Base-by-base conservation (phyloP, 345 rosid genomes). In the Microthlaspi erraticum region DNA sequence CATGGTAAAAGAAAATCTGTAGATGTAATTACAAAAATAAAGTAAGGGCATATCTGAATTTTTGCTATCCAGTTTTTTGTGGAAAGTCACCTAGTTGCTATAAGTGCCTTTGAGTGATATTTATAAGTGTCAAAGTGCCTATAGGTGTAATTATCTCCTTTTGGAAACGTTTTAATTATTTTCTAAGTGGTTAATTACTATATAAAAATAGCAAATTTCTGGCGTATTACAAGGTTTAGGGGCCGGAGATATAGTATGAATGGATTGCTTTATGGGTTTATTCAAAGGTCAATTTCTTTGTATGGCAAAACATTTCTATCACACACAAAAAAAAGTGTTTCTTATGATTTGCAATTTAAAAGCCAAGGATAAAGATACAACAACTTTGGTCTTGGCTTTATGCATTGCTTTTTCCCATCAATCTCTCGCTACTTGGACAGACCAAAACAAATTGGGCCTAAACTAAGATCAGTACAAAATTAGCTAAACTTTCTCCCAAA, bases 261-360 rank as follows among this genome's bases (percentile, higher is more conserved):
- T 65, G 37, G 17, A 10, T 59, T 38, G 68, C 66, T 60, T 43
- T 71, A 71, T 72, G 32, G 43, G 39, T 26, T 26, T 45, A 37
- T 23, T 54, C 76, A 72, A 72, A 64, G 58, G 70, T 63, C 57
- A 54, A 56, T 63, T 33, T 63, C 57, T 18, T 62, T 33, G 70
- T 53, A 20, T 33, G 62, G 69, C 55, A 13, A 42, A 61, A 41
- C 70, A 62, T 20, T 7, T 48, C 39, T 34, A 54, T 72, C 70
- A 10, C 14, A 60, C 36, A 23, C 26, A 26, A 26, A 52, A 32
- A 70, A 39, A 51, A 52, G 54, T 61, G 9, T 32, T 71, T 10
- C 52, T 32, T 52, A 13, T 62, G 75, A 71, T 70, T 60, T 60
- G 67, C 34, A 31, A 16, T 32, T 36, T 14, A 52, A 42, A 42